Base-by-base conservation (phyloP, 768 basidiomycete species). In the Rhizopogon roseolus region DNA sequence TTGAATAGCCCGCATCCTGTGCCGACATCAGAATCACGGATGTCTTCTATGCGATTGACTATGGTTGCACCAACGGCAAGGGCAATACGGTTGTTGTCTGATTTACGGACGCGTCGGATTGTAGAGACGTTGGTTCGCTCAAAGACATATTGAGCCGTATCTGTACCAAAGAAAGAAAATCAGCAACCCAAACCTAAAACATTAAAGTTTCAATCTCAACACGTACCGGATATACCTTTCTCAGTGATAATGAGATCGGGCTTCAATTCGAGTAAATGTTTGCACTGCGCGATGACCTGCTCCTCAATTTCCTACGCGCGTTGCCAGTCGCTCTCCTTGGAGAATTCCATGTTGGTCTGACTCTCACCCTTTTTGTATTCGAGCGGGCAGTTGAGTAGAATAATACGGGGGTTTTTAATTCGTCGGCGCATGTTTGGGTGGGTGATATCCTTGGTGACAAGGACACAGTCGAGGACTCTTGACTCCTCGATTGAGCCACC, bases 321-420 rank as follows among this genome's bases (percentile, higher is more conserved):
- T 50, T 87, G 85, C 92, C 94, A 99, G 66, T 99, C 95, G 17
- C 78, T 77, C 74, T 95, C 95, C 71, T 92, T 93, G 41, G 86
- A 86, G 60, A 98, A 93, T 73, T 98, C 96, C 80, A 98, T 98
- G 68, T 98, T 97, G 56, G 97, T 98, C 73, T 99, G 97, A 53
- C 81, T 85, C 76, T 98, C 97, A 27, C 96, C 96, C 78, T 98
- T 98, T 76, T 98, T 99, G 76, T 99, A 98, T 74, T 98, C 96
- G 53, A 98, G 73, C 9, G 95, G 94, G 69, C 95, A 98, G 69
- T 97, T 94, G 39, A 98, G 74, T 39, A 98, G 71, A 22, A 98
- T 74, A 46, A 99, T 89, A 11, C 95, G 74, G 3, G 96, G 97
- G 60, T 92, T 90, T 56, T 77, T 81, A 68, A 98, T 98, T 60